Evolutionary conservation across 2,329 filamentous ascomycete genomes (phyloP), one percentile per base, ranked within the genome.

Genomic region (Aspergillus sp.): DNA sequence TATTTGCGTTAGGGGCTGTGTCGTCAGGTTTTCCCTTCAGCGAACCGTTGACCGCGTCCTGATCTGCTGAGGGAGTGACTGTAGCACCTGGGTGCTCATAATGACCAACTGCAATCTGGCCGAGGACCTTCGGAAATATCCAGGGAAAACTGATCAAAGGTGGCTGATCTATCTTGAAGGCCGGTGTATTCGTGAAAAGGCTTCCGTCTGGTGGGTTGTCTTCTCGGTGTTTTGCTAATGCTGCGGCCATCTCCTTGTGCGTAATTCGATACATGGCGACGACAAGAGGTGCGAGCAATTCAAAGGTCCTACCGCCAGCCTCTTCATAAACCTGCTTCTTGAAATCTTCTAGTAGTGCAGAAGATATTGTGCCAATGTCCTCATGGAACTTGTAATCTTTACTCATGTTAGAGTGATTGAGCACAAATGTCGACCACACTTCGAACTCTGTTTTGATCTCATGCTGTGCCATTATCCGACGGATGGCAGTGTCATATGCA

Each of bases 101-200:
- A 31, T 67, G 65, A 1, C 72, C 73, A 24, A 76, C 84, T 1
- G 89, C 90, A 65, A 96, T 86, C 48, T 82, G 81, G 1, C 89
- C 87, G 4, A 96, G 79, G 58, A 91, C 84, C 45, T 83, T 81
- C 12, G 86, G 81, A 62, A 98, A 96, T 2, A 98, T 79, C 95
- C 95, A 99, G 0, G 95, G 93, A 66, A 97, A 98, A 58, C 89
- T 95, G 66, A 97, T 95, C 8, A 98, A 78, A 0, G 95, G 93
- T 81, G 92, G 88, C 2, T 78, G 76, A 8, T 60, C 57, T 31
- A 62, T 63, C 24, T 59, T 60, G 3, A 58, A 58, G 2, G 58
- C 62, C 21, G 57, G 40, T 23, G 51, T 23, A 19, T 19, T 59
- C 24, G 57, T 55, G 9, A 58, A 47, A 6, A 52, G 51, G 6